Conservation (phyloP, 1,284 basidiomycete species). For the Singerocomus rubriflavus region DNA sequence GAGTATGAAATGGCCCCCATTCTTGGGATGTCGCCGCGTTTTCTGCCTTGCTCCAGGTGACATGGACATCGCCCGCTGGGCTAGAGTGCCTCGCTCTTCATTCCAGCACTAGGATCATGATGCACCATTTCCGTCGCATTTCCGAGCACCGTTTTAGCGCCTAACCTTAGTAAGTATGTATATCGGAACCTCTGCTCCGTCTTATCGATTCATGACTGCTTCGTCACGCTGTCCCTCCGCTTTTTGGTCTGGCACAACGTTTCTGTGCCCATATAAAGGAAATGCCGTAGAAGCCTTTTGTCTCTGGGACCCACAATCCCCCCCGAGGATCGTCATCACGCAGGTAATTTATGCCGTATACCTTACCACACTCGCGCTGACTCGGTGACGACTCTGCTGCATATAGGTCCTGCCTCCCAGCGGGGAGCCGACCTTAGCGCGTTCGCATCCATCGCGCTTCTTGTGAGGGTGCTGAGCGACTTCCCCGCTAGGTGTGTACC, state of each 20-base stretch:
- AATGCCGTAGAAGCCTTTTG: constrained; percentile 15
- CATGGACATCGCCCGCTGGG: constrained; percentile 8
- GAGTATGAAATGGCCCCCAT: constrained; percentile 18
- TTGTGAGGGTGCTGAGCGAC: constrained; percentile 59
- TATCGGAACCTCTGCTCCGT: constrained; percentile 27
- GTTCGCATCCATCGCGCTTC: constrained; percentile 72
- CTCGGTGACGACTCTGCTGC: constrained; percentile 9
- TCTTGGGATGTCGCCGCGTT: constrained; percentile 10
- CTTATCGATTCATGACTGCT: constrained; percentile 31
- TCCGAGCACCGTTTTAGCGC: constrained; percentile 23
- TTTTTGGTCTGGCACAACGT: constrained; percentile 23
- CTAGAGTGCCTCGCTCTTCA: constrained; percentile 11
- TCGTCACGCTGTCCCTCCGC: constrained; percentile 16
- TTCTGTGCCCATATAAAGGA: constrained; percentile 33
- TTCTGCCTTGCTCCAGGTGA: constrained; percentile 12
- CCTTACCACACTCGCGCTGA: constrained; percentile 13
- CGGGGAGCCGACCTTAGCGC: constrained; percentile 65
- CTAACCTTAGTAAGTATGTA: constrained; percentile 14
- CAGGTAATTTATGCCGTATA: constrained; percentile 31
- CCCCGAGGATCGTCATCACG: constrained; percentile 29
- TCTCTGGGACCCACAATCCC: constrained; percentile 35
- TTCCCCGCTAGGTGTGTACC: constrained; percentile 47
- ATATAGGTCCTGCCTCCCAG: constrained; percentile 46
- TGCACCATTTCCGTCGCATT: constrained; percentile 29
- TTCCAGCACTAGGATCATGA: constrained; percentile 19